Evolutionary conservation across 495 filamentous ascomycete species (phyloP), one percentile per base, ranked within the genome.

Genomic region (Podospora conica): DNA sequence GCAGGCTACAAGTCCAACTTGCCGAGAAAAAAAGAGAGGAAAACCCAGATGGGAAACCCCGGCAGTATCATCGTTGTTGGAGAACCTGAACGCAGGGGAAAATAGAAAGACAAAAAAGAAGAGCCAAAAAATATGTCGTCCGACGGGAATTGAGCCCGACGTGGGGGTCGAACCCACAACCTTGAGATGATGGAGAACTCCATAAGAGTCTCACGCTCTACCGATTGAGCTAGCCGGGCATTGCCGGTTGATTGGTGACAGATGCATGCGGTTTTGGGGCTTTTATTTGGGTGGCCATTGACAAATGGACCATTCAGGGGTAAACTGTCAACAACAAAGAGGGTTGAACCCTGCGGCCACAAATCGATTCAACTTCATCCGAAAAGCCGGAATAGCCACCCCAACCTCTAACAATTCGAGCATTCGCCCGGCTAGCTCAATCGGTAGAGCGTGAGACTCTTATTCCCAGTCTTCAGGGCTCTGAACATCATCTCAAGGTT

Each of bases 161-260:
- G 70, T 69, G 70, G 70, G 70, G 70, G 65, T 68, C 67, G 68
- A 72, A 69, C 70, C 70, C 67, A 67, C 68, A 70, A 70, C 70
- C 70, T 72, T 72, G 70, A 72, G 70, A 72, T 72, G 56, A 58
- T 58, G 29, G 29, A 33, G 22, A 18, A 24, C 29, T 25, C 31
- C 60, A 86, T 89, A 90, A 90, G 87, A 90, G 87, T 89, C 87
- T 88, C 84, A 89, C 87, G 87, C 87, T 89, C 87, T 89, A 88
- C 87, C 87, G 87, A 90, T 89, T 89, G 87, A 90, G 87, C 87
- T 89, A 90, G 85, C 85, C 76, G 73, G 74, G 74, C 74, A 48
- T 4, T 48, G 40, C 40, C 40, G 40, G 40, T 48, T 48, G 40
- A 48, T 48, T 48, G 40, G 40, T 48, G 15, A 48, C 7, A 1